Evolutionary conservation across 371 early-diverging fungal species (phyloP).

Genomic region (Actinomucor elegans): DNA sequence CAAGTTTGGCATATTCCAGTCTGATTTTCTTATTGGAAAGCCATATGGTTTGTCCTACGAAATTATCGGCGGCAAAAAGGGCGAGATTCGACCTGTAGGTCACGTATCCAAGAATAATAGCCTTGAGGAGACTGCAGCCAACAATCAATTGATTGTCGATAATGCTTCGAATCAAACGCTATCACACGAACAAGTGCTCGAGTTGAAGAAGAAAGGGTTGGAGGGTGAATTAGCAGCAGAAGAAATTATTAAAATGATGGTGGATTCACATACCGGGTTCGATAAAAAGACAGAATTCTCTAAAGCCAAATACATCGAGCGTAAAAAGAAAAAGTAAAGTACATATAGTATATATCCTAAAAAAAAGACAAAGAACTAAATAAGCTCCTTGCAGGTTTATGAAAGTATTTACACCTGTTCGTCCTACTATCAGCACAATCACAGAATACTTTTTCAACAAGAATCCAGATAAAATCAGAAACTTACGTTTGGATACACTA

Average conservation of each 20-base stretch:
- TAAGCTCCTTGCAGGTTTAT: slow-evolving; percentile 69
- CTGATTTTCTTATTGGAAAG: slow-evolving; percentile 78
- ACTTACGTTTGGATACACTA: slow-evolving; percentile 88
- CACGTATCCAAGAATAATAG: slow-evolving; percentile 35
- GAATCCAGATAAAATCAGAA: slow-evolving; percentile 82
- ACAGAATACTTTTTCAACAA: slow-evolving; percentile 79
- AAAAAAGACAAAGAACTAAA: too few relatives aligned
- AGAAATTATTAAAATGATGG: slow-evolving; percentile 75
- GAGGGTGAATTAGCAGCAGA: slow-evolving; percentile 66
- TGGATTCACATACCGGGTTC: slow-evolving; percentile 83
- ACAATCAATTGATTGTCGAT: slow-evolving; percentile 83
- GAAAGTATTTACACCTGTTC: slow-evolving; percentile 81
- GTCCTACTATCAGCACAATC: slow-evolving; percentile 75
- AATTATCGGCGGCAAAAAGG: slow-evolving; percentile 61
- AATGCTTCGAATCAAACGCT: slow-evolving; percentile 76
- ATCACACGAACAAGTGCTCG: slow-evolving; percentile 81
- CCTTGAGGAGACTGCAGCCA: slow-evolving; percentile 78
- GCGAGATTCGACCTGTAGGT: slow-evolving; percentile 46
- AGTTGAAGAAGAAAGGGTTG: slow-evolving; percentile 72
- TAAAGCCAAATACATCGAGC: slow-evolving; percentile 93
- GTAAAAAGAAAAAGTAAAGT: slow-evolving; percentile 87
- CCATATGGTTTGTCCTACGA: slow-evolving; percentile 86
- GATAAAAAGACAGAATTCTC: slow-evolving; percentile 93
- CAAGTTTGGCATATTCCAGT: slow-evolving; percentile 89
- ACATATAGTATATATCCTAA: too few relatives aligned